Base-by-base conservation (phyloP, 2,329 filamentous ascomycete species). In the Cladobotryum protrusum region DNA sequence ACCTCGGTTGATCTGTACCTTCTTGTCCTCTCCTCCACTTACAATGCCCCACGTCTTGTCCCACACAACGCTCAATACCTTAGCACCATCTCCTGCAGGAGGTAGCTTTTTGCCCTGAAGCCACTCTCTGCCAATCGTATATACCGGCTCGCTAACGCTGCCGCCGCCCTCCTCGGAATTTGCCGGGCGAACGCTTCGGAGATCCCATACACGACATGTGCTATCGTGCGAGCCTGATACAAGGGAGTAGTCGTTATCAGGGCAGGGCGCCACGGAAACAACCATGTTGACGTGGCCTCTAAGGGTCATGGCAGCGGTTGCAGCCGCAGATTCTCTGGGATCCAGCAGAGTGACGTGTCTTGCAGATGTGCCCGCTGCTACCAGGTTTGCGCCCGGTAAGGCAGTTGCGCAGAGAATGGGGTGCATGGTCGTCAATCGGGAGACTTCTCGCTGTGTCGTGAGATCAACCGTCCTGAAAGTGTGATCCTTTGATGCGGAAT, bases 341-440 rank as follows among this genome's bases (percentile, higher is more conserved):
- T 99, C 93, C 57, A 97, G 81, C n/a, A 99, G 78, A 1, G 89
- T 92, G 63, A 99, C 87, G 70, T 95, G 89, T 49, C 90, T 79
- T 18, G 89, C 88, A 14, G 85, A 85, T 2, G 89, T 95, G 52
- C 91, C 93, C 18, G 89, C 86, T 3, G 82, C 82, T 49, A 85
- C 68, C 19, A 83, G 71, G 55, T 56, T 86, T 71, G 63, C 78
- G 71, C 82, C 77, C 2, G 83, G 81, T 13, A 99, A 74, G 5
- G 90, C 84, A 55, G 83, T 79, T 6, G 96, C 76, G 29, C 85
- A 90, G 53, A 95, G 79, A 7, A 99, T 78, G 1, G 90, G 83
- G 67, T 96, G 87, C 50, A 88, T 83, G 1, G 90, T 93, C 1
- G 87, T 87, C 50, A 93, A 78, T 4, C 88, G 89, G 63, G 89